Percentiles rank a stretch among this genome's conserved stretches.
Evolutionary conservation across 2,329 filamentous ascomycete species (phyloP).

Genomic region (Fusarium euwallaceae): DNA sequence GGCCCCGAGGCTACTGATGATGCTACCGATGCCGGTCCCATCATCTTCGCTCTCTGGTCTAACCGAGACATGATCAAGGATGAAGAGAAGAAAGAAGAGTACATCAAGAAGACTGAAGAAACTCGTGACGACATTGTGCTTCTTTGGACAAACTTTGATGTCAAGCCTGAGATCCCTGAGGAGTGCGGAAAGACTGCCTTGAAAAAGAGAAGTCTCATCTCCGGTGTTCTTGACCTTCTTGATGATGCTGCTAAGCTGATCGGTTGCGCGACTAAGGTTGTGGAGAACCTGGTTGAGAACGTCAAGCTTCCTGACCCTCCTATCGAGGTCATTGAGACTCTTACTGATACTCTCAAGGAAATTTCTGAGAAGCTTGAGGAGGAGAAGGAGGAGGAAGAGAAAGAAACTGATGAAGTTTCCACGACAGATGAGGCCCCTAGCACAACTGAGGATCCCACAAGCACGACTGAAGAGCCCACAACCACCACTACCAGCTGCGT

Average conservation of each 20-base stretch:
- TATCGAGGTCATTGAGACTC: constrained; percentile 9
- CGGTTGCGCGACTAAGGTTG: neutral
- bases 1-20: neutral
- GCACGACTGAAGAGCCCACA: neutral
- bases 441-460: neutral
- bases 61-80: constrained; percentile 18
- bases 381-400: constrained; percentile 10
- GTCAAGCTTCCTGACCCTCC: constrained; percentile 14
- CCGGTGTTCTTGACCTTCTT: constrained; percentile 6
- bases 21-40: neutral
- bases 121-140: constrained; percentile 12
- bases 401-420: neutral
- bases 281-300: constrained; percentile 1
- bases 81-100: constrained; percentile 15
- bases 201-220: constrained; percentile 23
- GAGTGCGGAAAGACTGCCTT: constrained; percentile 9
- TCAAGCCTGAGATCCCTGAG: constrained; percentile 12
- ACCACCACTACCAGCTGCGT: neutral
- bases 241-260: neutral
- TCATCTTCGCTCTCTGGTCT: constrained; percentile 16
- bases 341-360: constrained; percentile 29
- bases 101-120: constrained; percentile 15
- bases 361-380: constrained; percentile 16
- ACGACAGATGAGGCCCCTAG: neutral
- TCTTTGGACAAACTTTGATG: constrained; percentile 12